Percentiles rank a stretch among this genome's conserved stretches.
Evolutionary conservation across 2,329 filamentous ascomycete genomes (phyloP).

Genomic region (Alternaria ventricosa): DNA sequence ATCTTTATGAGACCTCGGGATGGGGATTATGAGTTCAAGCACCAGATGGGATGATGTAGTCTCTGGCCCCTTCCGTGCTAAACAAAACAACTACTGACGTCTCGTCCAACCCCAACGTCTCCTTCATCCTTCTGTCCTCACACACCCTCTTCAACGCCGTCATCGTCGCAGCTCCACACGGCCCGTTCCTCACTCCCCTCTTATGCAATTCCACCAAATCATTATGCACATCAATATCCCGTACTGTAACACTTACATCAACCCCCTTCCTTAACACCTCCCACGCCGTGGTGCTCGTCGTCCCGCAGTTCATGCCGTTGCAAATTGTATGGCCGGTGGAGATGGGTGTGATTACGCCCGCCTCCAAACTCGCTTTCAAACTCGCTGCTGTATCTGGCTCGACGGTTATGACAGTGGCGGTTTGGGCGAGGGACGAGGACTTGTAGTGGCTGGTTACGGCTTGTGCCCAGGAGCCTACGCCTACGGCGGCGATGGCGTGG

Average conservation of each 20-base stretch:
- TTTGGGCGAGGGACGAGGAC: slow-evolving; percentile 29
- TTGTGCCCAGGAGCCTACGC: slow-evolving; percentile 76
- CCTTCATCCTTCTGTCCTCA: slow-evolving; percentile 40
- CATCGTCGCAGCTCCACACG: slow-evolving; percentile 67
- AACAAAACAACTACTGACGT: slow-evolving; percentile 69
- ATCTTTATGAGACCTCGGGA: background rate
- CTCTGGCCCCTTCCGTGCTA: slow-evolving; percentile 66
- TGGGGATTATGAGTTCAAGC: background rate
- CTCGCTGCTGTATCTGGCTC: slow-evolving; percentile 72
- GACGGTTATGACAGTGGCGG: slow-evolving; percentile 65
- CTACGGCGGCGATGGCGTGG: slow-evolving; percentile 69
- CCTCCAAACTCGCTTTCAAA: slow-evolving; percentile 59
- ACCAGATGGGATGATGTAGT: slow-evolving; percentile 21
- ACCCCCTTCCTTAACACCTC: slow-evolving; percentile 63
- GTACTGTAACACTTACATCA: slow-evolving; percentile 66
- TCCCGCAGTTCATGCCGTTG: slow-evolving; percentile 76
- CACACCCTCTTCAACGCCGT: slow-evolving; percentile 63
- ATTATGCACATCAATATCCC: slow-evolving; percentile 67
- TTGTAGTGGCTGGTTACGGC: slow-evolving; percentile 73
- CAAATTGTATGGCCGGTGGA: slow-evolving; percentile 71
- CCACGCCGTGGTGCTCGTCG: slow-evolving; percentile 71
- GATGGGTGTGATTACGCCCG: slow-evolving; percentile 58
- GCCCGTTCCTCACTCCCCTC: slow-evolving; percentile 60
- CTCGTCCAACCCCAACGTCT: slow-evolving; percentile 47
- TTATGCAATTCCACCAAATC: slow-evolving; percentile 62